These are phyloP conservation scores for Wallacemonas sp. DNA, from an alignment of 208 protist species.

Conservation along the genomic window DNA sequence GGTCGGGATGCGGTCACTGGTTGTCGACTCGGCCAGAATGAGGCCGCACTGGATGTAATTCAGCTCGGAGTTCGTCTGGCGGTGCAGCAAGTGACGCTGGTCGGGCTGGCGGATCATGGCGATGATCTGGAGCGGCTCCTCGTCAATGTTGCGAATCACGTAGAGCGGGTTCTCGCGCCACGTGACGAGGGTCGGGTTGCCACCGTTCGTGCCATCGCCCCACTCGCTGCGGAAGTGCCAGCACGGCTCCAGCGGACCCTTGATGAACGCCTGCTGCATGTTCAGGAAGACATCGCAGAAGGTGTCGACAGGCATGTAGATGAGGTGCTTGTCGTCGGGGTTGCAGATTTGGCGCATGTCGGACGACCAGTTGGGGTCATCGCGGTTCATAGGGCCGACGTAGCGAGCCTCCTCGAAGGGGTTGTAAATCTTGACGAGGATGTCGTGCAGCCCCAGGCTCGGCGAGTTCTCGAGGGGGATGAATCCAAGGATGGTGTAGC, in stretches of 20 bases:
- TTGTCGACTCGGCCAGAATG: constrained; percentile 47
- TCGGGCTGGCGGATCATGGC: constrained; percentile 78
- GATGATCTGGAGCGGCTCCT: constrained; percentile 66
- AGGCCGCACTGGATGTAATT: constrained; percentile 78
- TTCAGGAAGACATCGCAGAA: constrained; percentile 58
- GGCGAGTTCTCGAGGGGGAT: constrained; percentile 35
- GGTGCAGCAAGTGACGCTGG: constrained; percentile 73
- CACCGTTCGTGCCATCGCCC: constrained; percentile 51
- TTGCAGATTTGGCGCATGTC: constrained; percentile 45
- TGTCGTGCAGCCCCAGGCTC: constrained; percentile 44
- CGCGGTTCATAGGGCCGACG: constrained; percentile 62
- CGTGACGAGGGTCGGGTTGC: constrained; percentile 48
- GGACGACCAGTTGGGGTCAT: constrained; percentile 49
- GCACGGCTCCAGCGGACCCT: constrained; percentile 23
- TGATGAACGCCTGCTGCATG: constrained; percentile 43
- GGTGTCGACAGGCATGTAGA: constrained; percentile 63
- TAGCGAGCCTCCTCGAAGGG: constrained; percentile 63
- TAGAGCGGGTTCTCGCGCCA: constrained; percentile 69
- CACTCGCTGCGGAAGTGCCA: constrained; percentile 62
- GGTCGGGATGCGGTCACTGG: constrained; percentile 50
- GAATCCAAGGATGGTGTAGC: constrained; percentile 66
- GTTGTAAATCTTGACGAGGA: constrained; percentile 77
- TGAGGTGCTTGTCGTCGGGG: constrained; percentile 40
- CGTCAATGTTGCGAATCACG: constrained; percentile 41
- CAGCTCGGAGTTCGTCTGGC: constrained; percentile 52